These are phyloP conservation scores for Calonectria henricotiae DNA, from an alignment of 2,329 filamentous ascomycete species.

Conservation along the genomic window DNA sequence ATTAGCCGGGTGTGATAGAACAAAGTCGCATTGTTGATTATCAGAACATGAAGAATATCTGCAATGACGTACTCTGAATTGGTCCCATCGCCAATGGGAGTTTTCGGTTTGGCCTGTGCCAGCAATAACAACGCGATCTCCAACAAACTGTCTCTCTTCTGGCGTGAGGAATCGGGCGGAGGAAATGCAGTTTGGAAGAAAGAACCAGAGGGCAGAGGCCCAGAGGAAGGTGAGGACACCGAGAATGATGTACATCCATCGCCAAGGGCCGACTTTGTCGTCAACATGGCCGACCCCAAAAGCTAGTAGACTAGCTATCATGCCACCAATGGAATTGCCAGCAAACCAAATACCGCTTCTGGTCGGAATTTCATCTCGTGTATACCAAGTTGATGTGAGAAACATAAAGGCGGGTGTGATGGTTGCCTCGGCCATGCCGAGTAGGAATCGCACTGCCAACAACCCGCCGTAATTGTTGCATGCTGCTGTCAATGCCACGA, in stretches of 20 bases:
- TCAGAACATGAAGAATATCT: not conserved
- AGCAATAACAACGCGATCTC: conserved; percentile 65
- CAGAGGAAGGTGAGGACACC: conserved; percentile 69
- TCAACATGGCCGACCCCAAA: conserved; percentile 72
- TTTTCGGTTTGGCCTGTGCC: conserved; percentile 70
- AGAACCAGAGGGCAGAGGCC: conserved; percentile 64
- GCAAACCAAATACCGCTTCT: conserved; percentile 72
- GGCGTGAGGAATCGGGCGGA: conserved; percentile 72
- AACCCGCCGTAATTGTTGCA: conserved; percentile 68
- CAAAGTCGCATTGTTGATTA: not conserved
- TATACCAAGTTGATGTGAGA: conserved; percentile 72
- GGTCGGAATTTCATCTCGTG: conserved; percentile 70
- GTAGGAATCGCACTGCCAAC: conserved; percentile 67
- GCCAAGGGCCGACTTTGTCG: conserved; percentile 67
- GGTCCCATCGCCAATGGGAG: conserved; percentile 66
- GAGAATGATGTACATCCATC: conserved; percentile 73
- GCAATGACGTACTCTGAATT: conserved; percentile 54
- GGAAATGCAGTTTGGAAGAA: conserved; percentile 70
- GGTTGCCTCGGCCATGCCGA: conserved; percentile 71
- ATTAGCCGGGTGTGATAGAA: not conserved
- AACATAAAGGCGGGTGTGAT: conserved; percentile 72
- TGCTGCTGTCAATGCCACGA: conserved; percentile 64
- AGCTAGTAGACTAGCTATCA: conserved; percentile 67
- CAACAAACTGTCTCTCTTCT: conserved; percentile 67
- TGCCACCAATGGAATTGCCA: conserved; percentile 67